Evolutionary conservation across 768 basidiomycete genomes (phyloP), one percentile per base, ranked within the genome.

Genomic region (Tephrocybe sp.): DNA sequence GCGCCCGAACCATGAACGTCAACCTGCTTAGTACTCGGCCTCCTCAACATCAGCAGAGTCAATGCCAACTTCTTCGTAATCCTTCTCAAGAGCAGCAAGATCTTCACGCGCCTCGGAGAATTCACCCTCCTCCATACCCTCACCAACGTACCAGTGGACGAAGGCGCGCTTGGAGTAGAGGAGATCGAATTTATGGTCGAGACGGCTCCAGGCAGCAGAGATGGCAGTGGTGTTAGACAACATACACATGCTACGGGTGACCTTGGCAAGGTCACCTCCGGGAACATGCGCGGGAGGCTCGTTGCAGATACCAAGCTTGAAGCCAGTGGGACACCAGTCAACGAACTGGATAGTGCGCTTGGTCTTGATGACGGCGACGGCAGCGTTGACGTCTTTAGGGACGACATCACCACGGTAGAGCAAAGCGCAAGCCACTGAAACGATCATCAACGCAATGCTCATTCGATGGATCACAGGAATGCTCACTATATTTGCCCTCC

Each of bases 81-180:
- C 92, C 70, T 93, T 97, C 79, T 98, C 96, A 47, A 99, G 84
- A n/a, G 96, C 96, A n/a, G 96, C 97, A 50, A 99, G 86, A 68
- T 99, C 96, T 74, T 99, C 97, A 52, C 96, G 89, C 16, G 96
- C 96, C 76, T 98, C 96, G 16, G 92, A 95, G 76, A 98, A 98
- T 75, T 99, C 96, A 67, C 96, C 96, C 81, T 83, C 96, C 68
- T 98, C 96, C 96, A 98, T 98, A 77, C 96, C 96, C 74, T 98
- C 95, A 65, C 95, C 95, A 55, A 97, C 95, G 63, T 95, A 96
- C 93, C 92, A 89, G 69, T 90, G 87, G n/a, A 89, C 87, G 57
- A 92, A 92, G 47, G 91, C 91, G 65, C 90, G 90, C 71, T 92
- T 97, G 56, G 94, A 95, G 79, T 96, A 98, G 67, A 98, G 84